Evolutionary conservation across 768 basidiomycete species (phyloP).

Genomic region (Rhizopogon vinicolor): DNA sequence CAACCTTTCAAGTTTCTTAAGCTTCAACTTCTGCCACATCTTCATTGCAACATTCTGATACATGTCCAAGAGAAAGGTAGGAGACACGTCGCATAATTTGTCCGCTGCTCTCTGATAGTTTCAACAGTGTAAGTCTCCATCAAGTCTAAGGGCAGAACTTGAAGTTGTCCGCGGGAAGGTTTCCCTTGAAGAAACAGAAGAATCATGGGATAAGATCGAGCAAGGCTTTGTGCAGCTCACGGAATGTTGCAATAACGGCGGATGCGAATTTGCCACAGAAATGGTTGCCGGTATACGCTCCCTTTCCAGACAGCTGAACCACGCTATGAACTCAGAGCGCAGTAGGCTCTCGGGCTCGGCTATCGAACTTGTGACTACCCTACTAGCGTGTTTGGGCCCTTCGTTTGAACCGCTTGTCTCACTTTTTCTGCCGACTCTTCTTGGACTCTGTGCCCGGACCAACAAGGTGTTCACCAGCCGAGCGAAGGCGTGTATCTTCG

Average conservation of each 20-base stretch:
- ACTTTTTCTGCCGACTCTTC: slow-evolving; percentile 63
- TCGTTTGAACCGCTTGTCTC: slow-evolving; percentile 65
- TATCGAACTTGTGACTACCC: slow-evolving; percentile 52
- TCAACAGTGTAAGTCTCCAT: slow-evolving; percentile 27
- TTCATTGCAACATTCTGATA: not conserved
- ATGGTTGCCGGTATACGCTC: slow-evolving; percentile 47
- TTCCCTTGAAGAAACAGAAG: slow-evolving; percentile 62
- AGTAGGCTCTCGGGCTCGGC: slow-evolving; percentile 65
- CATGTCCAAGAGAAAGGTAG: slow-evolving; percentile 28
- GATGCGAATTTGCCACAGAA: slow-evolving; percentile 45
- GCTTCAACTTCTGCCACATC: not conserved
- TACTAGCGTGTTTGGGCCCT: slow-evolving; percentile 51
- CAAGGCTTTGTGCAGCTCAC: slow-evolving; percentile 44
- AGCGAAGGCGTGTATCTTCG: slow-evolving; percentile 52
- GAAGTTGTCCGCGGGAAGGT: slow-evolving; percentile 38
- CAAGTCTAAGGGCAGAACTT: slow-evolving; percentile 33
- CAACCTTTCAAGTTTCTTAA: not conserved
- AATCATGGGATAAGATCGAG: slow-evolving; percentile 71
- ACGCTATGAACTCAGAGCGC: slow-evolving; percentile 68
- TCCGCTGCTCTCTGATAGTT: not conserved
- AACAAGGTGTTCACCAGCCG: slow-evolving; percentile 77
- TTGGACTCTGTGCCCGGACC: slow-evolving; percentile 63
- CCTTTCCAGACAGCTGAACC: slow-evolving; percentile 48
- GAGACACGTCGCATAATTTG: not conserved
- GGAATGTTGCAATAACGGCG: slow-evolving; percentile 46